phyloP scores from a whole-genome alignment of 768 basidiomycete genomes.

The Amanita rimosa region DNA sequence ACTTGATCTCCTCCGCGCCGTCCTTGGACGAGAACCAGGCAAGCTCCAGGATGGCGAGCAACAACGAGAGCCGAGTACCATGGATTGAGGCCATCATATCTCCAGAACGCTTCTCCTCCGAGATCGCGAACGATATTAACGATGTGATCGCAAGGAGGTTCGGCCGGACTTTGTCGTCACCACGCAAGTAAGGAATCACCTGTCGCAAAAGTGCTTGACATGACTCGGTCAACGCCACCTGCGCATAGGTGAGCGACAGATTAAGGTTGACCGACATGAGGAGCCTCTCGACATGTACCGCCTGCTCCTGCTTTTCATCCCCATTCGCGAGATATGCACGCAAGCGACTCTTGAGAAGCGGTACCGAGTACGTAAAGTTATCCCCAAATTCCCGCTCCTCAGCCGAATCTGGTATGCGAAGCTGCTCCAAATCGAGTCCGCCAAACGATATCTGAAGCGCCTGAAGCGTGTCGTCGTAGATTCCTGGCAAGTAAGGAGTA shows the following conservation, averaged over 20 bases:
- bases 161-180: conserved; percentile 43
- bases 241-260: conserved; percentile 73
- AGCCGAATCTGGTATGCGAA: conserved; percentile 50
- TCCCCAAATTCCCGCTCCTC: conserved; percentile 73
- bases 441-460: conserved; percentile 41
- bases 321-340: conserved; percentile 32
- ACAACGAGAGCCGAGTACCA: conserved; percentile 56
- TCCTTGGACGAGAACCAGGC: conserved; percentile 61
- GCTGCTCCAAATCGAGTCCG: conserved; percentile 50
- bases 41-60: conserved; percentile 71
- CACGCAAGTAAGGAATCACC: conserved; percentile 51
- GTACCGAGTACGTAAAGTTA: conserved; percentile 60
- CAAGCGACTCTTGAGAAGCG: conserved; percentile 49
- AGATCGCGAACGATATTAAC: conserved; percentile 54
- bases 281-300: conserved; percentile 41
- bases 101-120: conserved; percentile 59
- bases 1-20: conserved; percentile 38
- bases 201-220: conserved; percentile 69
- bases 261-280: conserved; percentile 78
- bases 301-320: conserved; percentile 28
- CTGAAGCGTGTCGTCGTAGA: conserved; percentile 53
- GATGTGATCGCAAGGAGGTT: conserved; percentile 47
- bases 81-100: conserved; percentile 84
- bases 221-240: conserved; percentile 61
- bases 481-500: conserved; percentile 57